phyloP scores from a whole-genome alignment of 768 basidiomycete genomes.

The Auricularia heimuer region DNA sequence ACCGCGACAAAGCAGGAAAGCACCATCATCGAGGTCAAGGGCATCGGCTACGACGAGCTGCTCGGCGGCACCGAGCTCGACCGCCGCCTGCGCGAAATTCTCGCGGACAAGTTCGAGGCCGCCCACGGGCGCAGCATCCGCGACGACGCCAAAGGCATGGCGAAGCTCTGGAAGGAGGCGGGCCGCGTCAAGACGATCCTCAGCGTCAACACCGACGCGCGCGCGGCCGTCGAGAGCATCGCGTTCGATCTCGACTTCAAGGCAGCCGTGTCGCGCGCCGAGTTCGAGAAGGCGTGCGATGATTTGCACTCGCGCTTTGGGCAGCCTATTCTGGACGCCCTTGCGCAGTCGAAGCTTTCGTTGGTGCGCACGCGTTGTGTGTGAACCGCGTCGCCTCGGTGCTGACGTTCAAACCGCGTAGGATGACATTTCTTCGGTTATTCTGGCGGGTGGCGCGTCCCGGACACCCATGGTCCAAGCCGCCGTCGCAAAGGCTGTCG shows the following conservation, averaged over 20 bases:
- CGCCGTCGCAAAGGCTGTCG: conserved; percentile 67
- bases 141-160: conserved; percentile 74
- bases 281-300: conserved; percentile 67
- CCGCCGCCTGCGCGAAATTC: conserved; percentile 67
- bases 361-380: conserved; percentile 35
- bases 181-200: conserved; percentile 82
- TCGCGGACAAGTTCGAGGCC: conserved; percentile 63
- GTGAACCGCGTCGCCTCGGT: neutral
- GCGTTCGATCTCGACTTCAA: conserved; percentile 89
- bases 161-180: conserved; percentile 92
- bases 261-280: conserved; percentile 59
- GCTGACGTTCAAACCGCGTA: conserved; percentile 23
- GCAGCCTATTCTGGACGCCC: conserved; percentile 65
- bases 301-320: conserved; percentile 57
- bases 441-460: conserved; percentile 85
- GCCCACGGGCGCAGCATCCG: conserved; percentile 30
- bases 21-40: conserved; percentile 69
- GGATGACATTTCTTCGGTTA: conserved; percentile 73
- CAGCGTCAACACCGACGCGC: conserved; percentile 81
- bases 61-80: conserved; percentile 82
- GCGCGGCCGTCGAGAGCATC: conserved; percentile 66
- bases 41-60: conserved; percentile 69
- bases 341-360: conserved; percentile 54
- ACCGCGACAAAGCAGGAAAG: conserved; percentile 26
- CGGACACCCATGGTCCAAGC: conserved; percentile 87